Conservation (phyloP, 2,329 filamentous ascomycete species). For the Trichophyton verrucosum region DNA sequence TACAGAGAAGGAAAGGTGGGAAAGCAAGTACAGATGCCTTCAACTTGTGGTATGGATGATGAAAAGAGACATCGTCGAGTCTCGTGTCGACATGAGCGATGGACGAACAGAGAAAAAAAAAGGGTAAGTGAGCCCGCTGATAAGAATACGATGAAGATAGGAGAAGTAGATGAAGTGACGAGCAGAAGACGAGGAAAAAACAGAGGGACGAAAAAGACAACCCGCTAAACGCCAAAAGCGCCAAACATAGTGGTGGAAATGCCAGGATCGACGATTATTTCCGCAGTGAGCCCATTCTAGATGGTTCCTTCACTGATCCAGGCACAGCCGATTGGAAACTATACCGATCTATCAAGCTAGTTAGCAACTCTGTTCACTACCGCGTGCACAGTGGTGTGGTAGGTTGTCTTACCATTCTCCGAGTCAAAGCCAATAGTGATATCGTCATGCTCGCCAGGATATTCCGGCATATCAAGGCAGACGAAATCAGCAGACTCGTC, state of each 20-base stretch:
- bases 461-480: constrained; percentile 75
- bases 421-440: constrained; percentile 74
- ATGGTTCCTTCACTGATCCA: constrained; percentile 27
- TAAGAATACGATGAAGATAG: neutral
- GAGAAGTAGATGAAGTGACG: neutral
- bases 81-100: neutral
- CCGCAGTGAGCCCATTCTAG: constrained; percentile 29
- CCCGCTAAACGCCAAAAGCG: constrained; percentile 1
- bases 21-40: neutral
- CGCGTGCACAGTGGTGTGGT: neutral
- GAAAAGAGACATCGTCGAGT: neutral
- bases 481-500: constrained; percentile 56
- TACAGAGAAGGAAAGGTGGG: neutral
- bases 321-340: constrained; percentile 29
- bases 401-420: constrained; percentile 51
- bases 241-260: neutral
- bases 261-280: constrained; percentile 4
- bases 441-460: constrained; percentile 86
- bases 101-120: neutral
- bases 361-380: neutral
- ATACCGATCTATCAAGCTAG: constrained; percentile 21
- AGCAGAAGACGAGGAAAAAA: neutral
- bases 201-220: neutral
- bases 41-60: neutral
- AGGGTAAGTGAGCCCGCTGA: neutral